Base-by-base conservation (phyloP, 73 alveolate species). In the Paraurostyla sp. region DNA sequence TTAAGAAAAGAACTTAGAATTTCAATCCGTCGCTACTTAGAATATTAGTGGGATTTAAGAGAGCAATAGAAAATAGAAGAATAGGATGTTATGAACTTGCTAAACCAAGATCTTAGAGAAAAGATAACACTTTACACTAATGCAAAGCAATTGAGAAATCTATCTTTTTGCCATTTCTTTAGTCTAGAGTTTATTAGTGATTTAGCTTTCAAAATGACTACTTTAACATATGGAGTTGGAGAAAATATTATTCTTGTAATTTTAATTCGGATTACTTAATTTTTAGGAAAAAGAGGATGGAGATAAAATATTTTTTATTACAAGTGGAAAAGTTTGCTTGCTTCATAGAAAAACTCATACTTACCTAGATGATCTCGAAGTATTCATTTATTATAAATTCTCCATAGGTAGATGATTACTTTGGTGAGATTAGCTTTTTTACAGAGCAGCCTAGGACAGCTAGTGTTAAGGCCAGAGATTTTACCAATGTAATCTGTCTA, bases 351-450 rank as follows among this genome's bases (percentile, higher is more conserved):
- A 87, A 58, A 51, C 93, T 40, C 82, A 81, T 48, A 71, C 91
- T 65, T 92, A 63, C 48, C 60, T 92, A 4, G 68, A 46, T 20
- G 94, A 92, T 46, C 45, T 92, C 43, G 2, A 30, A 25, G 86
- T 45, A 62, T 25, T 9, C 50, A 7, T 41, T 16, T 22, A 50
- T n/a, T 6, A 29, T 32, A 15, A 25, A 23, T 7, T 25, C 16
- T 15, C 15, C 9, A 0, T n/a, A 49, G 60, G 27, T 25, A 18
- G 93, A 89, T 52, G 92, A 81, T 36, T 92, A 85, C 54, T 83
- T 88, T 43, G 97, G 97, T 11, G 97, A 92, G 81, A 73, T 92
- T 38, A 87, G 92, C 29, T 87, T 92, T 49, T 63, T 92, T 63
- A 60, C 83, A 1, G 94, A 56, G 9, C 52, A 65, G 51, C 85